These are phyloP conservation scores for Climacium dendroides DNA, from an alignment of 225 moss, liverwort and hornwort species.

Conservation along the genomic window DNA sequence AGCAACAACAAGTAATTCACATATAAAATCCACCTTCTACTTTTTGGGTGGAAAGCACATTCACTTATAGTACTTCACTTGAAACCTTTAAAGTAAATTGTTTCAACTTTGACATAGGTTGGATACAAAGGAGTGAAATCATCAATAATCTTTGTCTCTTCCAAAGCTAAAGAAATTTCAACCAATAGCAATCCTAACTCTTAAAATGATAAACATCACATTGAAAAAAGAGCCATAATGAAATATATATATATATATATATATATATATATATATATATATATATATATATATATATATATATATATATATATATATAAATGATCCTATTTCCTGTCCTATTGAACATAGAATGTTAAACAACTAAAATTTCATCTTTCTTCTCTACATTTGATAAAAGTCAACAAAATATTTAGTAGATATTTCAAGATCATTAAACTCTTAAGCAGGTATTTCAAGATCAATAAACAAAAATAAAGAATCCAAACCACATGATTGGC, in stretches of 20 bases:
- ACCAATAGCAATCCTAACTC: not conserved
- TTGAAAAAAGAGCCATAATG: not conserved
- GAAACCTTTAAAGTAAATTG: not conserved
- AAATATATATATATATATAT: not conserved
- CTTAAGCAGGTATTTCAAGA: not conserved
- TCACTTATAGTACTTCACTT: not conserved
- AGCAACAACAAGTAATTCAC: not conserved
- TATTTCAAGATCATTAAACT: not conserved
- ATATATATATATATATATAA: not conserved
- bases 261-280: too few relatives aligned
- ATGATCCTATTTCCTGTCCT: not conserved
- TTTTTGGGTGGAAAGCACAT: not conserved
- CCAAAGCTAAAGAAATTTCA: not conserved
- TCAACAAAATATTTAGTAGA: not conserved
- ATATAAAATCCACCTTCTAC: not conserved
- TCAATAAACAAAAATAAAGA: not conserved
- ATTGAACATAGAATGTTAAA: not conserved
- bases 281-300: too few relatives aligned
- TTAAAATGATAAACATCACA: not conserved
- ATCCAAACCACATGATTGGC: not conserved
- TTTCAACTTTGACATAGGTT: not conserved
- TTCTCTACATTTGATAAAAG: not conserved
- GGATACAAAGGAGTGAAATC: not conserved
- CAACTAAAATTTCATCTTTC: not conserved
- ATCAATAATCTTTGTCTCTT: not conserved